Base-by-base conservation (phyloP, 805 yeast species). In the Saccharomycopsis javanensis region DNA sequence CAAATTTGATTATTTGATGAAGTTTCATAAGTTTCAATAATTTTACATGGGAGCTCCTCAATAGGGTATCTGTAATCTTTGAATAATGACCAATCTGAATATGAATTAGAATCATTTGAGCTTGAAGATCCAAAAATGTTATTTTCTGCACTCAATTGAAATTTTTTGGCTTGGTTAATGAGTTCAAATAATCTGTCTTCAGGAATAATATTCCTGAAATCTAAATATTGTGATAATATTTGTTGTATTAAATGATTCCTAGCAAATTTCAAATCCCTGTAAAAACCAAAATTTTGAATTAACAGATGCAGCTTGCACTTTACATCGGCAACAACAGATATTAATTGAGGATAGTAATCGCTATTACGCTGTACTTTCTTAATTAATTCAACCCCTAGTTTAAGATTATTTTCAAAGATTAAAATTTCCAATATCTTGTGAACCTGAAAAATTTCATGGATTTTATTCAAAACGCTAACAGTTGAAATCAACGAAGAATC, bases 1-100 rank as follows among this genome's bases (percentile, higher is more conserved):
- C 97, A 91, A 11, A 88, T 92, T 67, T 91, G 96, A 65, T 84
- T 81, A 0, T 69, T 16, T 11, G 35, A 7, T 4, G 46, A n/a
- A 31, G 11, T 18, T 16, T 33, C 62, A 5, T 86, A 69, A 0
- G 77, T 74, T 57, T 75, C 74, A 11, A 78, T 65, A 2, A 79
- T 68, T 2, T 71, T 71, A 20, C 74, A 74, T 1, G 89, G 88
- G 59, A 80, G 78, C 45, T 67, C 64, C 18, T 64, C 59, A 38
- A 64, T 60, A 51, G 69, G 64, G 48, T 67, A 70, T 48, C 65
- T 62, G 53, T 69, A 65, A 60, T 75, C 77, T 42, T 72, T 68
- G 59, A 69, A 72, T 5, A 75, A 61, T 2, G 77, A 67, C 8
- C 61, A 35, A 48, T 55, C 11, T 51, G 48, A 15, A 23, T 48